Evolutionary conservation across 1,284 basidiomycete species (phyloP).

Genomic region (Coniophora puteana): DNA sequence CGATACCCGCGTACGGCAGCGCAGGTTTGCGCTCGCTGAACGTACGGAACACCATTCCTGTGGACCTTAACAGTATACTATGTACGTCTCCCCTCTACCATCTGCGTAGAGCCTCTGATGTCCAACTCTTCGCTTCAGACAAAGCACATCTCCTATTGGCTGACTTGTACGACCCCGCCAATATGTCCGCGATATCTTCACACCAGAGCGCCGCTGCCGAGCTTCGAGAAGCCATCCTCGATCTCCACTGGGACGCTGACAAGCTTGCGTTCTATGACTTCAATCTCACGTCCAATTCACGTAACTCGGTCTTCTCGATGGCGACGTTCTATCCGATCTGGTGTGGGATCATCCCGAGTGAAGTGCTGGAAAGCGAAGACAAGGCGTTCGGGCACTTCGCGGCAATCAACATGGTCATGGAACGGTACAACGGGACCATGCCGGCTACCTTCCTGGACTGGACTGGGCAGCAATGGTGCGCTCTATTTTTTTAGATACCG

Average conservation of each 20-base stretch:
- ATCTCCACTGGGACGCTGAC: slow-evolving; percentile 80
- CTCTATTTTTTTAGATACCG: neutral
- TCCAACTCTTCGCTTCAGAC: slow-evolving; percentile 44
- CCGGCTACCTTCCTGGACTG: slow-evolving; percentile 67
- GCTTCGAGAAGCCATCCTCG: slow-evolving; percentile 71
- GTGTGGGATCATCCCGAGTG: slow-evolving; percentile 81
- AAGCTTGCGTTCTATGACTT: slow-evolving; percentile 91
- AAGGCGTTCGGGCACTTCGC: slow-evolving; percentile 76
- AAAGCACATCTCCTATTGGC: slow-evolving; percentile 63
- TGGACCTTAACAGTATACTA: slow-evolving; percentile 84
- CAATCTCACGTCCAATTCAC: slow-evolving; percentile 63
- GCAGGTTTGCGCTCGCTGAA: slow-evolving; percentile 71
- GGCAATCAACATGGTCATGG: slow-evolving; percentile 72
- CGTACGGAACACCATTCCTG: slow-evolving; percentile 64
- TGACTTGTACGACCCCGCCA: slow-evolving; percentile 52
- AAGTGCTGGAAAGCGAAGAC: slow-evolving; percentile 51
- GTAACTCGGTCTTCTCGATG: slow-evolving; percentile 61
- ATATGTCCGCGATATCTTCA: slow-evolving; percentile 40
- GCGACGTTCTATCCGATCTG: slow-evolving; percentile 87
- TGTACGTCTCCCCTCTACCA: slow-evolving; percentile 44
- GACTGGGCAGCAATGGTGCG: slow-evolving; percentile 80
- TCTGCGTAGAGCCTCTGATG: neutral
- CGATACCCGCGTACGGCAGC: slow-evolving; percentile 46
- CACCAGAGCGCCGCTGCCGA: slow-evolving; percentile 59
- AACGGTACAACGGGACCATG: slow-evolving; percentile 81